Base-by-base conservation (phyloP, 2,329 filamentous ascomycete species). In the Fusarium mangiferae region DNA sequence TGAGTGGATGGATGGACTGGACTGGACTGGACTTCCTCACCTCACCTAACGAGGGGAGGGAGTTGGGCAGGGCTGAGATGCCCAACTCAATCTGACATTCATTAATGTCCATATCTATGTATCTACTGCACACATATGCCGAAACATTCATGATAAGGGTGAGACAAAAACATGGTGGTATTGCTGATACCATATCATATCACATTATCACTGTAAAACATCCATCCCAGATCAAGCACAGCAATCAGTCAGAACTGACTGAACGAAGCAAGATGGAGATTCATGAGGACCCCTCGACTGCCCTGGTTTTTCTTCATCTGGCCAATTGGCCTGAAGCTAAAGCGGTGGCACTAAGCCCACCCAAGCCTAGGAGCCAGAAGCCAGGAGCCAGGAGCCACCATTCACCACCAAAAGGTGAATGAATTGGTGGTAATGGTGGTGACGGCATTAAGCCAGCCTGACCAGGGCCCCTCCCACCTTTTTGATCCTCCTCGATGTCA, bases 291-390 rank as follows among this genome's bases (percentile, higher is more conserved):
- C 65, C 49, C 52, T 69, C 52, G 42, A 69, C 51, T 52, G 54
- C 65, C 66, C 39, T 74, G 65, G 26, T 52, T 63, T 67, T 62
- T 51, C 52, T 62, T 58, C 70, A 71, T 73, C 65, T 71, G 62
- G 57, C 66, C 70, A 73, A 68, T 74, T 46, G 66, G 72, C 67
- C 70, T 74, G 71, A 36, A 58, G 69, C 73, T 75, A 73, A 73
- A 68, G 62, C 62, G 65, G 68, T 72, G 62, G 58, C 72, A 66
- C 73, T 75, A 75, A 62, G 59, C 72, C 70, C 48, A 62, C 38
- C 72, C 70, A 49, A 62, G 45, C 54, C 45, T 71, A 41, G 51
- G 4, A n/a, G 24, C 35, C 26, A 26, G 26, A 6, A 30, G 28
- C 28, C 26, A 26, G 26, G 26, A 30, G 28, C 28, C 18, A 35